Evolutionary conservation across 2,329 filamentous ascomycete genomes (phyloP).

Genomic region (Aspergillus sp.): DNA sequence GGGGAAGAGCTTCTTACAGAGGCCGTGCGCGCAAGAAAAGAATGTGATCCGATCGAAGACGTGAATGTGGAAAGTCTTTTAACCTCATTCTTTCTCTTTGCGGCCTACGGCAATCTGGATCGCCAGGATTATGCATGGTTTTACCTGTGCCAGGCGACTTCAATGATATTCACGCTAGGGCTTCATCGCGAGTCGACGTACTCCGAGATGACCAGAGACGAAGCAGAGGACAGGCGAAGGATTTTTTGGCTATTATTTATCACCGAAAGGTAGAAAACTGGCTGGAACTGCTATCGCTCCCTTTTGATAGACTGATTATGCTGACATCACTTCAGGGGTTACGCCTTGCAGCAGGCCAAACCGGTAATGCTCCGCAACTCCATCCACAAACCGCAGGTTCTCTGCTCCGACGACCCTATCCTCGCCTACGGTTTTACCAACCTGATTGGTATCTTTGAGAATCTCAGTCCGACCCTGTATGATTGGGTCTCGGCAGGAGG

Average conservation of each 20-base stretch:
- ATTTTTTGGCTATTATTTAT: constrained; percentile 76
- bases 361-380: constrained; percentile 72
- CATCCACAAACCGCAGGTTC: constrained; percentile 64
- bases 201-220: constrained; percentile 50
- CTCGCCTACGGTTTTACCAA: constrained; percentile 47
- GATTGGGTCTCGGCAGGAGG: constrained; percentile 45
- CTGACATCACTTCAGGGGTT: constrained; percentile 56
- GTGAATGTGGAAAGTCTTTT: constrained; percentile 52
- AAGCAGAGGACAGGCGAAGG: constrained; percentile 66
- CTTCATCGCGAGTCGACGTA: constrained; percentile 57
- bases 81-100: constrained; percentile 81
- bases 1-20: constrained; percentile 72
- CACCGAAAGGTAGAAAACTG: constrained; percentile 64
- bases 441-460: constrained; percentile 46
- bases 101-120: constrained; percentile 71
- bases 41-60: constrained; percentile 46
- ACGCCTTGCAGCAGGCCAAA: constrained; percentile 71
- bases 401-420: constrained; percentile 60
- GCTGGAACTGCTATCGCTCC: neutral
- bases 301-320: neutral
- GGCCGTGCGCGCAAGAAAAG: constrained; percentile 50
- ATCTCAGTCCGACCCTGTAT: constrained; percentile 42
- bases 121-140: constrained; percentile 79
- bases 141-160: constrained; percentile 76
- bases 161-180: constrained; percentile 57